Evolutionary conservation across 2,329 filamentous ascomycete species (phyloP), one percentile per base, ranked within the genome.

Genomic region (Lasiodiplodia hormozganensis): DNA sequence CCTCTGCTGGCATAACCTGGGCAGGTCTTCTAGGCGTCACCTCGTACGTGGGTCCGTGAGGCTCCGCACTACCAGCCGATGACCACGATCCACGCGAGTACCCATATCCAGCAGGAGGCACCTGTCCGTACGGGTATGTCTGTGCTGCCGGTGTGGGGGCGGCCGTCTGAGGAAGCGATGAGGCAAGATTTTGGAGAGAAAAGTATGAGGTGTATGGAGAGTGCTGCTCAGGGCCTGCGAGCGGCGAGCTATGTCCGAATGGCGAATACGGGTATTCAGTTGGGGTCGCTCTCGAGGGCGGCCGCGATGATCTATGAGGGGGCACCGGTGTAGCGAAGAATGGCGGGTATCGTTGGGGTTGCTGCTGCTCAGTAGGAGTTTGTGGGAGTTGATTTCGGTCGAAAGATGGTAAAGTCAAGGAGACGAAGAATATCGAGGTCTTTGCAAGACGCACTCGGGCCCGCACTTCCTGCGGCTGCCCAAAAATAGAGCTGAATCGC

Each of bases 371-470:
- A 34, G n/a, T 58, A n/a, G 25, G 40, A 40, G 65, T 25, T n/a
- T 40, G 53, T 8, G 31, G 40, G 12, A 36, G n/a, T 31, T 67
- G 65, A 23, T 53, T 23, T 10, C 23, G 65, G 36, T 58, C 52
- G 36, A 67, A 54, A n/a, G 67, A 60, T 6, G 67, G 67, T 25
- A 68, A 52, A 36, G 75, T 77, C 11, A 80, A 70, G n/a, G 76
- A 74, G 51, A 79, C 75, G 65, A 80, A 81, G 69, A 78, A 81
- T 23, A 74, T 71, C 4, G 73, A 72, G 7, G 77, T 76, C 69
- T 77, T 79, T 12, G 78, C 79, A 40, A 81, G 71, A 52, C 78
- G 71, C 14, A 81, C 72, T 8, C 77, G 73, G 25, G 74, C 78
- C 28, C 76, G 74, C 52, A 80, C 76, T 36, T 69, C 68, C 16